Base-by-base conservation (phyloP, 164 flowering plant genomes). In the Piper longum region DNA sequence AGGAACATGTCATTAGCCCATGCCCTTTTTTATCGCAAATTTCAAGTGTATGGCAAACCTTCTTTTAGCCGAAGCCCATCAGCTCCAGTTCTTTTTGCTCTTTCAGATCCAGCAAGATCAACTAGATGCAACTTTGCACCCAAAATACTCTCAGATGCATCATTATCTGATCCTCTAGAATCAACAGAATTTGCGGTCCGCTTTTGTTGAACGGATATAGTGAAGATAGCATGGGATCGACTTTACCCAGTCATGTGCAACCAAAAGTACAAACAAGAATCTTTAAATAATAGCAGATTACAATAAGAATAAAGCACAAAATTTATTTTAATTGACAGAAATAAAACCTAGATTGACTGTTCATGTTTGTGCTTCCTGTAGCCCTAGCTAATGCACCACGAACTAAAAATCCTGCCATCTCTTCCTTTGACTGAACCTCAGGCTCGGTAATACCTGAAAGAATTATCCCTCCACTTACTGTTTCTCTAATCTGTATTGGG, bases 211-310 rank as follows among this genome's bases (percentile, higher is more conserved):
- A 95, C 75, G 0, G 87, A 74, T 63, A 95, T 91, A 16, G 99
- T 95, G 66, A 95, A 95, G n/a, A 95, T 91, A 56, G 99, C 99
- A 83, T 95, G 99, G 2, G 99, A 95, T 2, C 99, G 99, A 81
- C 99, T 95, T 71, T 57, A 69, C 65, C 13, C 48, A 56, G 0
- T 14, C 52, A 9, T 9, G 12, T 48, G 14, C 52, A 48, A 14
- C 52, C 52, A 48, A 48, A 2, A 48, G 14, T 9, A 14, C 9
- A 48, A 9, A 48, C 7, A 5, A 48, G 14, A 48, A 5, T 44
- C 11, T 44, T 44, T 48, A 2, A 9, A 48, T 5, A 14, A 14
- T 14, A 48, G 12, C 11, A 14, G 52, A 12, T 9, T 48, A 48
- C 4, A 19, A 16, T 7, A 4, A 16, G 8, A 55, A 55, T 4